phyloP scores from a whole-genome alignment of 176 grass and related monocot species.

The Elymus sibiricus region DNA sequence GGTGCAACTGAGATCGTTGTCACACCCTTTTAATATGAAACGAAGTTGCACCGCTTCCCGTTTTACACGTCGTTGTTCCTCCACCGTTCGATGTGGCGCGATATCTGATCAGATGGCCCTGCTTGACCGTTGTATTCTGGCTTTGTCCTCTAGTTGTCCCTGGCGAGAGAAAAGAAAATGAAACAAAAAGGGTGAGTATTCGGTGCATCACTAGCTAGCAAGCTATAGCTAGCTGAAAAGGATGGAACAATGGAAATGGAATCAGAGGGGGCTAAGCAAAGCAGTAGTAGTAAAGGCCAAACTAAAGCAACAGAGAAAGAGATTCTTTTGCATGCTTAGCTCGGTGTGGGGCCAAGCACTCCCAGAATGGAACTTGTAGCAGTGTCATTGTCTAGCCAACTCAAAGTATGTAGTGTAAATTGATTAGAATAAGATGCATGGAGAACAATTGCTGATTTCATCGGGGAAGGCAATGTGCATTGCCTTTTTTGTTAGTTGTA shows the following conservation, averaged over 20 bases:
- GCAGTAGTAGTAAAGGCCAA: neutral
- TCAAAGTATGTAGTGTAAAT: neutral
- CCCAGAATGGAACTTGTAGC: neutral
- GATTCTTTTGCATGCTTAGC: neutral
- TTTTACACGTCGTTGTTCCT: no score
- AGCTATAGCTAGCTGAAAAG: neutral
- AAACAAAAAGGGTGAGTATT: neutral
- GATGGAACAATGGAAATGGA: neutral
- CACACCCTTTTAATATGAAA: neutral
- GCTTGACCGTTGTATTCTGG: neutral
- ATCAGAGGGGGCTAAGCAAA: neutral
- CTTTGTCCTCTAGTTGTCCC: conserved; percentile 17
- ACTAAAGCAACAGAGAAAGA: neutral
- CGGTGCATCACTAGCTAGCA: neutral
- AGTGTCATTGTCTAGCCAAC: neutral
- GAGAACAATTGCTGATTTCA: neutral
- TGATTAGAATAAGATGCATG: neutral
- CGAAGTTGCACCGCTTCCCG: neutral
- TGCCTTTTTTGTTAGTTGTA: neutral
- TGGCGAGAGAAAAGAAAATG: neutral
- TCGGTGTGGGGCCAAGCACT: neutral
- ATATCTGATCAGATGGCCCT: neutral
- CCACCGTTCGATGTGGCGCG: neutral
- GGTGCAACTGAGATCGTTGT: neutral
- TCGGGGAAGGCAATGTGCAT: neutral